phyloP scores from a whole-genome alignment of 140 eudicot species.

The Stevia rebaudiana region DNA sequence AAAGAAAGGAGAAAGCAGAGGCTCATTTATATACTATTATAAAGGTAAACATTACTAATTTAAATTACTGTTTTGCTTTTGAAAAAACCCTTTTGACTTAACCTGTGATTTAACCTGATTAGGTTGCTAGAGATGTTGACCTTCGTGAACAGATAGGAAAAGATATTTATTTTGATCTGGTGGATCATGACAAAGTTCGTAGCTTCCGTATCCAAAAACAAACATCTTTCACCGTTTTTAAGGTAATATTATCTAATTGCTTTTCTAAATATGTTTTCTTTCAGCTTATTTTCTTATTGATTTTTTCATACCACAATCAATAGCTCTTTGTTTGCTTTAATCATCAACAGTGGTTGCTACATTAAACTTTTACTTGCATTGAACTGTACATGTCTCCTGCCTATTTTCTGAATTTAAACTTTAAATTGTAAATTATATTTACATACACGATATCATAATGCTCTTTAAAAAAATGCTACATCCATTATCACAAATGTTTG shows the following conservation, averaged over 20 bases:
- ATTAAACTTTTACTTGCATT: neutral
- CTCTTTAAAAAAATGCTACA: neutral
- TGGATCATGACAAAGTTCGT: constrained; percentile 90
- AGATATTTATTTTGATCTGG: constrained; percentile 82
- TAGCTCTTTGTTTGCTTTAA: constrained; percentile 3
- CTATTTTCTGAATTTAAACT: neutral
- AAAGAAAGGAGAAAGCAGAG: constrained; percentile 75
- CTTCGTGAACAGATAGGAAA: constrained; percentile 73
- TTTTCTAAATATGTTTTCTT: constrained; percentile 8
- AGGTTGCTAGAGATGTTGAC: constrained; percentile 94
- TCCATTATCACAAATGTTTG: constrained; percentile 6
- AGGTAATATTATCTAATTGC: constrained; percentile 42
- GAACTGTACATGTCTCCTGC: constrained; percentile 8
- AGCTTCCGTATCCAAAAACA: constrained; percentile 84
- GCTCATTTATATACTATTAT: constrained; percentile 86
- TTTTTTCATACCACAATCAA: neutral
- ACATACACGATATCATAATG: neutral
- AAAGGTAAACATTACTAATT: constrained; percentile 43
- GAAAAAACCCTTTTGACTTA: neutral
- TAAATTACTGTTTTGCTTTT: neutral
- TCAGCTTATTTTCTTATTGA: neutral
- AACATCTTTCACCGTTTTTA: constrained; percentile 51
- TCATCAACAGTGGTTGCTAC: constrained; percentile 11
- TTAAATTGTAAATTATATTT: neutral
- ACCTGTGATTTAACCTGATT: constrained; percentile 8